These are phyloP conservation scores for Arabidopsis suecica DNA, from an alignment of 345 rosid genomes.

Conservation along the genomic window DNA sequence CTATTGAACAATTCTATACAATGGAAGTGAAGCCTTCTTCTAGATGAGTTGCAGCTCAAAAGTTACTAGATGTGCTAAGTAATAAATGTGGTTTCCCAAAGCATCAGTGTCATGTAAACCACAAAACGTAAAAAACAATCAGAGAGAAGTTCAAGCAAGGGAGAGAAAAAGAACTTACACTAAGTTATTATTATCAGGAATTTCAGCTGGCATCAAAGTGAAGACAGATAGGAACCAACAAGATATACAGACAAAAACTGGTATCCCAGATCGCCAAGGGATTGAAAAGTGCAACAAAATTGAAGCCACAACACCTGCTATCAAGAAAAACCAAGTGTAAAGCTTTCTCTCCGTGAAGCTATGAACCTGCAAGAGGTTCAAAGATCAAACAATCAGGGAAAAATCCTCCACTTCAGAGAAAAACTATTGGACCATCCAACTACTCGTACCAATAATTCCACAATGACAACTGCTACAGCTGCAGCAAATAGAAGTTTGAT, in stretches of 20 bases:
- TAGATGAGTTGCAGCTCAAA: conserved; percentile 19
- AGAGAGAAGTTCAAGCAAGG: conserved; percentile 25
- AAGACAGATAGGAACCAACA: conserved; percentile 88
- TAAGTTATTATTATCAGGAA: conserved; percentile 85
- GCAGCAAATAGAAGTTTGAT: conserved; percentile 58
- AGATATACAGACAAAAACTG: conserved; percentile 69
- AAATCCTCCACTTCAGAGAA: conserved; percentile 11
- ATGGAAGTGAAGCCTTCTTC: conserved; percentile 8
- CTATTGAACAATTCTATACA: neutral
- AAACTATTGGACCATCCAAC: conserved; percentile 6
- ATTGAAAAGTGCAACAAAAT: conserved; percentile 62
- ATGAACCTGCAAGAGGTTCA: conserved; percentile 71
- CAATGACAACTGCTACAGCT: conserved; percentile 61
- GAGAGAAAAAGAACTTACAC: conserved; percentile 63
- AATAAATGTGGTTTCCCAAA: conserved; percentile 10
- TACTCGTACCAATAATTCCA: conserved; percentile 81
- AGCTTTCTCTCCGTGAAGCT: conserved; percentile 95
- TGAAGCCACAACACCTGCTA: conserved; percentile 63
- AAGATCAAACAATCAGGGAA: conserved; percentile 36
- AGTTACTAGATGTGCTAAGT: conserved; percentile 14
- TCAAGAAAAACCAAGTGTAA: conserved; percentile 88
- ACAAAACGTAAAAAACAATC: conserved; percentile 10
- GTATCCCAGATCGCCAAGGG: conserved; percentile 82
- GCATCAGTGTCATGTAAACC: conserved; percentile 16
- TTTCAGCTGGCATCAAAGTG: conserved; percentile 97